These are phyloP conservation scores for Phylloporus sp. DNA, from an alignment of 768 basidiomycete genomes.

Conservation along the genomic window DNA sequence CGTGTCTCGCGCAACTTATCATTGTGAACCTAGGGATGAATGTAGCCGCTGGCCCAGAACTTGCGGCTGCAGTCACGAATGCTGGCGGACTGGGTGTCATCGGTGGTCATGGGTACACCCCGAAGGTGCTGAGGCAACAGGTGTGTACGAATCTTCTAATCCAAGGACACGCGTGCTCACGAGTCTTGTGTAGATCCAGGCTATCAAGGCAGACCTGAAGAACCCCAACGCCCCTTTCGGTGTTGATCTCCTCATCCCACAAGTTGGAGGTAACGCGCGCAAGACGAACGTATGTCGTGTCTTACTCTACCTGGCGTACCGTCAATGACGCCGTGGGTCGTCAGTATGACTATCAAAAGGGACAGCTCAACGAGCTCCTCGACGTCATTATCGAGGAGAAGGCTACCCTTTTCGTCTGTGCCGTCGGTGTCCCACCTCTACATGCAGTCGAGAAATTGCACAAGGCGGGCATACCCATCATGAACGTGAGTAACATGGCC, in stretches of 20 bases:
- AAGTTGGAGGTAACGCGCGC: constrained; percentile 79
- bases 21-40: constrained; percentile 48
- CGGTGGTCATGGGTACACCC: constrained; percentile 84
- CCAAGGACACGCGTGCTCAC: neutral
- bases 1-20: constrained; percentile 33
- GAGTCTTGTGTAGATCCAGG: constrained; percentile 48
- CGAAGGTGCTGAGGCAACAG: constrained; percentile 73
- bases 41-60: constrained; percentile 69
- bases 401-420: constrained; percentile 83
- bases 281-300: constrained; percentile 72
- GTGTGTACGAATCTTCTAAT: constrained; percentile 34
- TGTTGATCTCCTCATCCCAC: constrained; percentile 85
- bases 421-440: constrained; percentile 81
- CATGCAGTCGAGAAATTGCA: constrained; percentile 78
- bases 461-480: constrained; percentile 76
- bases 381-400: constrained; percentile 93
- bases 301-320: neutral
- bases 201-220: constrained; percentile 65
- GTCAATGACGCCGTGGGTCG: neutral
- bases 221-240: constrained; percentile 82
- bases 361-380: constrained; percentile 75
- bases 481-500: constrained; percentile 62
- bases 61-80: constrained; percentile 91
- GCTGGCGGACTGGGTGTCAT: constrained; percentile 92
- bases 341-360: constrained; percentile 86